Evolutionary conservation across 1,139 yeast genomes (phyloP), one percentile per base, ranked within the genome.

Genomic region (Yamadazyma mexicana): DNA sequence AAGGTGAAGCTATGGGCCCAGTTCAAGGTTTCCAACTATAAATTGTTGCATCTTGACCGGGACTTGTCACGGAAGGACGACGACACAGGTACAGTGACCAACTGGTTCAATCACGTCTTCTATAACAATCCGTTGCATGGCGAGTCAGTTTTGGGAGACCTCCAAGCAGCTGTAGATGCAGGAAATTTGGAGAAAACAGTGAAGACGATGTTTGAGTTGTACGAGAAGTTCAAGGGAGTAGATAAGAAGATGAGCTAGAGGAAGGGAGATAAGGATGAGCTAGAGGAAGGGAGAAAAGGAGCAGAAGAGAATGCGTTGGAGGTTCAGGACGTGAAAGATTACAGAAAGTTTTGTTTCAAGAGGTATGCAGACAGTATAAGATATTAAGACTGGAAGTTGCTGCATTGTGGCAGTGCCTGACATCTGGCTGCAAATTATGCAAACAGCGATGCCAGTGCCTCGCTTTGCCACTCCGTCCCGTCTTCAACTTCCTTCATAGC

Each of bases 1-100:
- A 86, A 86, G 54, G 52, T 85, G 26, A 72, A 66, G 37, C 66
- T 81, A 11, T 82, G 80, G 45, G 75, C 83, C 12, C 75, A 75
- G 42, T 69, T 83, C 45, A 77, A 81, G 45, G 59, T 75, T 17
- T 64, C 78, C 9, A 83, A 83, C 50, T 66, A 66, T 38, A 79
- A 75, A 49, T 60, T 83, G 26, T 68, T 75, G 25, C 71, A 71
- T 26, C 50, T 83, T 31, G 87, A 83, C 37, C 50, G 51, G 18
- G 61, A 58, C 35, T 51, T 66, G 23, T 49, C 52, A 31, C 49
- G 66, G 18, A 40, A 40, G 16, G 20, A 25, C 2, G 36, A 26
- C 4, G 10, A 45, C 41, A 28, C 31, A 5, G 31, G 20, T 5
- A 28, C 31, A n/a, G 20, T 17, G 5, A 30, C 44, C 34, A 14